Conservation (phyloP, 306 rosid genomes). For the Hippophae tibetana region DNA sequence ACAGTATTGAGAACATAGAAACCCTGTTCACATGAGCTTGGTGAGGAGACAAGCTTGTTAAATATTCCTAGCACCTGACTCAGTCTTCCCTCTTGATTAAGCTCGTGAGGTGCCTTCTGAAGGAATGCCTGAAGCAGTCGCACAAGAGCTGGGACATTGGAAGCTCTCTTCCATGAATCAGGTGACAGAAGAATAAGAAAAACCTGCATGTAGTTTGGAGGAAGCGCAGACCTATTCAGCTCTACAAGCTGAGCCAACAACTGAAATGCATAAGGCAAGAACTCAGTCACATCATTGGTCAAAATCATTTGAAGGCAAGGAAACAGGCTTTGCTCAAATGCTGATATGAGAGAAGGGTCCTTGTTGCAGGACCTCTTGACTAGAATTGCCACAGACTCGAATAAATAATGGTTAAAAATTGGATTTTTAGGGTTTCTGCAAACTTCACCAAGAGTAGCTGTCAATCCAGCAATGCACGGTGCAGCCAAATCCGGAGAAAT, state of each 20-base stretch:
- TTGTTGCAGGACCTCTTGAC: slow-evolving; percentile 71
- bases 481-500: slow-evolving; percentile 57
- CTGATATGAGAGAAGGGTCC: slow-evolving; percentile 58
- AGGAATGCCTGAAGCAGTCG: slow-evolving; percentile 97
- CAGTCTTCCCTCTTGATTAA: slow-evolving; percentile 71
- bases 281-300: slow-evolving; percentile 74
- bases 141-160: slow-evolving; percentile 96
- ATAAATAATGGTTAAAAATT: slow-evolving; percentile 76
- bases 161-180: slow-evolving; percentile 70
- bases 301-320: slow-evolving; percentile 75
- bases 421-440: slow-evolving; percentile 93
- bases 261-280: slow-evolving; percentile 94
- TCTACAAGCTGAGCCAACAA: slow-evolving; percentile 89
- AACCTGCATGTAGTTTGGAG: slow-evolving; percentile 68
- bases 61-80: slow-evolving; percentile 80
- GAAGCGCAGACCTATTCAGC: slow-evolving; percentile 71
- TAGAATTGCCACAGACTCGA: slow-evolving; percentile 88
- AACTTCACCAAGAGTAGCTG: slow-evolving; percentile 60
- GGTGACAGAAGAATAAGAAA: slow-evolving; percentile 80
- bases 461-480: slow-evolving; percentile 57
- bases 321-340: slow-evolving; percentile 65
- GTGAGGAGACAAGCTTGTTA: slow-evolving; percentile 56
- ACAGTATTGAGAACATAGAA: slow-evolving; percentile 91
- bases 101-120: slow-evolving; percentile 84
- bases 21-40: slow-evolving; percentile 75